Evolutionary conservation across 1,284 basidiomycete species (phyloP), one percentile per base, ranked within the genome.

Genomic region (Hemileia vastatrix): DNA sequence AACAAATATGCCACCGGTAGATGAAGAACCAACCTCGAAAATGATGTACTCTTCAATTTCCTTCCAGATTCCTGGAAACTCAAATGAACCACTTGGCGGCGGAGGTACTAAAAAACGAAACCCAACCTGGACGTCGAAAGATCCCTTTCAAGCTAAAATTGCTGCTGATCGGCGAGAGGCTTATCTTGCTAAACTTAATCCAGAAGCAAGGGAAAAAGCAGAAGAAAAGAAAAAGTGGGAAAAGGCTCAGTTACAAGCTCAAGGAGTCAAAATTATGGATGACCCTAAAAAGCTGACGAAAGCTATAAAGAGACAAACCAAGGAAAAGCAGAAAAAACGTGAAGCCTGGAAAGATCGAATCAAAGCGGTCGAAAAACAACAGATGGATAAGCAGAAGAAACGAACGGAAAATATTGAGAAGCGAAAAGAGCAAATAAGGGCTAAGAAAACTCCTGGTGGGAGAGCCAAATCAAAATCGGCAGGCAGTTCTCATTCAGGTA

Each of bases 151-250:
- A 47, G 58, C 58, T 23, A 61, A 61, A 45, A 33, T 47, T 11
- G 58, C 58, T 18, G 18, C 54, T 36, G 51, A 54, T n/a, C 27
- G 51, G 33, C 36, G 58, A 15, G 36, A 61, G 33, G 51, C 40
- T 11, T 61, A 61, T 36, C 36, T 61, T n/a, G 51, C 44, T 4
- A 54, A 61, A 48, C 44, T 61, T 18, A 61, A 33, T 6, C 58
- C 58, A 13, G 58, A 61, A 45, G 58, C 58, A 15, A 21, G 58
- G n/a, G 58, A 61, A 40, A 40, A 52, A 11, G 58, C 58, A 2
- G 58, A 61, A 18, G 58, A 54, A 44, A 61, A 19, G 13, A 61
- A 61, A 44, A 61, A 61, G 44, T 61, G 58, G 58, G 58, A 61
- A 45, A 61, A 61, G 23, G 58, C 58, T 23, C 44, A 24, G 5